phyloP scores from a whole-genome alignment of 192 early-diverging fungal species.

The Backusella luteola region DNA sequence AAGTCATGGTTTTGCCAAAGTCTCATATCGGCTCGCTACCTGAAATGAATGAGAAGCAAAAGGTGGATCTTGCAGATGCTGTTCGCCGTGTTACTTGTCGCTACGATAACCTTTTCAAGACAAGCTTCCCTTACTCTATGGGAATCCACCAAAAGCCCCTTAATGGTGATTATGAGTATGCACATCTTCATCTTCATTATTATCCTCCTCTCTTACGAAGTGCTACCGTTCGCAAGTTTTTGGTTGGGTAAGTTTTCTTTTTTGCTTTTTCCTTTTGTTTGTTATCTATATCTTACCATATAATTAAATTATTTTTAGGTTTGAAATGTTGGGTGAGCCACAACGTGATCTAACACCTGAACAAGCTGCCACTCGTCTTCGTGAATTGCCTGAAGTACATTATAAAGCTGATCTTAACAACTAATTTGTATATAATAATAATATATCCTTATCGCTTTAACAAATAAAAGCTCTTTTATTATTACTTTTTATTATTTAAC shows the following conservation, averaged over 20 bases:
- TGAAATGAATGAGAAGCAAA: constrained; percentile 49
- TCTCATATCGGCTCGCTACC: constrained; percentile 56
- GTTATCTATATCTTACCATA: background rate
- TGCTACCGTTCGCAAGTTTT: constrained; percentile 90
- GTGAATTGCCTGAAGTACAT: constrained; percentile 57
- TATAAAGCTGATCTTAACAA: constrained; percentile 40
- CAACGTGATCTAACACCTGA: constrained; percentile 96
- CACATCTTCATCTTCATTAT: constrained; percentile 92
- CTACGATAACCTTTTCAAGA: constrained; percentile 93
- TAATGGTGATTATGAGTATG: constrained; percentile 48
- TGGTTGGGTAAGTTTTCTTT: constrained; percentile 74
- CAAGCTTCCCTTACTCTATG: constrained; percentile 96
- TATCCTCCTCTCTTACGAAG: constrained; percentile 93
- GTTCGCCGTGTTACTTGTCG: constrained; percentile 73
- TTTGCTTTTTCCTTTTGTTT: background rate
- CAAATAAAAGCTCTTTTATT: background rate
- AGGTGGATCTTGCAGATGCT: constrained; percentile 71
- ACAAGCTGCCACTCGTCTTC: constrained; percentile 78
- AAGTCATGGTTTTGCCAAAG: constrained; percentile 82
- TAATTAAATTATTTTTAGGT: constrained; percentile 44
- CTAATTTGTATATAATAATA: background rate
- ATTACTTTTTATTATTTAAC: no score
- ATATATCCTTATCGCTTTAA: background rate
- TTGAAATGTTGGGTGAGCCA: constrained; percentile 91
- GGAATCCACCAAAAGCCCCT: constrained; percentile 89